phyloP scores from a whole-genome alignment of 495 filamentous ascomycete species.

The Aspergillus indologenus region DNA sequence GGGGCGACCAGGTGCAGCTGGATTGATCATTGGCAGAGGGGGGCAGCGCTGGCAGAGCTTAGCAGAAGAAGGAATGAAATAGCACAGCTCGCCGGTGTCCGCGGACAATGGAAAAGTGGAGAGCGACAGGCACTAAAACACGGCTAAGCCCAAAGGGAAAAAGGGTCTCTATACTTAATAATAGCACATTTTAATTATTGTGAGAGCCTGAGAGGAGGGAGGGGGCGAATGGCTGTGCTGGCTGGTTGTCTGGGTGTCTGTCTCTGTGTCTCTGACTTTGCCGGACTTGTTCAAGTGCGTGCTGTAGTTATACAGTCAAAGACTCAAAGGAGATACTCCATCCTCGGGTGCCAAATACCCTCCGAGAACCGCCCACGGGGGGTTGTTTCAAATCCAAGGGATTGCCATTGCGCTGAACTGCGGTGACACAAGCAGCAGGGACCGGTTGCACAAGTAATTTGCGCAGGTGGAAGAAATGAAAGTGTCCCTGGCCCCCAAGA shows the following conservation, averaged over 20 bases:
- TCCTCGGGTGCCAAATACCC: not conserved
- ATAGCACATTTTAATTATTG: not conserved
- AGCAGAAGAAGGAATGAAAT: not conserved
- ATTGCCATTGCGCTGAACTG: not conserved
- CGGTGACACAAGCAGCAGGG: not conserved
- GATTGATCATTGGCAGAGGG: constrained; percentile 2
- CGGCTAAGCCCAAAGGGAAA: not conserved
- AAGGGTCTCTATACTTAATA: not conserved
- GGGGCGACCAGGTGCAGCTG: not conserved
- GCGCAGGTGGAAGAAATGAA: not conserved
- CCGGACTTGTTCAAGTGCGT: not conserved
- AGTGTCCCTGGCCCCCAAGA: not conserved
- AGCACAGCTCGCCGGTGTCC: not conserved
- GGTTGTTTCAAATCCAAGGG: not conserved
- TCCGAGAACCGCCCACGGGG: not conserved
- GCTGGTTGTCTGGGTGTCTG: too few relatives aligned
- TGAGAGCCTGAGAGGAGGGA: too few relatives aligned
- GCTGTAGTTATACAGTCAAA: too few relatives aligned
- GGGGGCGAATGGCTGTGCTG: not conserved
- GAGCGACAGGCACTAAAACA: not conserved
- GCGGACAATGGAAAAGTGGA: not conserved
- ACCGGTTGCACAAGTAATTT: not conserved
- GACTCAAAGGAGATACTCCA: too few relatives aligned
- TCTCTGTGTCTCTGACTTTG: not conserved
- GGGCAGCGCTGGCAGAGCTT: not conserved